Percentiles rank a stretch among this genome's conserved stretches.
These are phyloP conservation scores for Ceratobasidium sp. DNA, from an alignment of 1,284 basidiomycete genomes.

Conservation along the genomic window DNA sequence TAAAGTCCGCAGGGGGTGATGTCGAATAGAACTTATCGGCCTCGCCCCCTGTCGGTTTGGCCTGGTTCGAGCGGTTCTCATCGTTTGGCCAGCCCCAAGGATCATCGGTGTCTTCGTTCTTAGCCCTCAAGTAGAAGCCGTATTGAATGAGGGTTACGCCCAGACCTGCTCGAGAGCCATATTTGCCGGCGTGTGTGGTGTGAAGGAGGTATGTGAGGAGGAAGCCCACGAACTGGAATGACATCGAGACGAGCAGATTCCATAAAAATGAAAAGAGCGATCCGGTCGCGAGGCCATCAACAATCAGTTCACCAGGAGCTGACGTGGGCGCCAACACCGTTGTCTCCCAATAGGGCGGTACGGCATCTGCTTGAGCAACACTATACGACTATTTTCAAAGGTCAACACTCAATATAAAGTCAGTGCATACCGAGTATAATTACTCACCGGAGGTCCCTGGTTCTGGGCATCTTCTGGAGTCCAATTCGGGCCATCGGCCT, in stretches of 20 bases:
- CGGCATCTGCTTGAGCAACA: constrained; percentile 86
- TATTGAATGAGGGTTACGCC: constrained; percentile 94
- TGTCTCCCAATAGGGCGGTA: constrained; percentile 97
- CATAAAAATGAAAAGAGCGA: constrained; percentile 72
- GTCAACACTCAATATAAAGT: constrained; percentile 25
- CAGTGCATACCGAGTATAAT: constrained; percentile 6
- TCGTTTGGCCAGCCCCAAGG: constrained; percentile 44
- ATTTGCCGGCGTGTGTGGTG: constrained; percentile 93
- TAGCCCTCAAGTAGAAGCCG: constrained; percentile 78
- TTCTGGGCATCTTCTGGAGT: constrained; percentile 78
- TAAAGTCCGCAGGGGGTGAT: constrained; percentile 47
- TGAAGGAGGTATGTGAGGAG: constrained; percentile 90
- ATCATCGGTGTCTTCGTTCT: constrained; percentile 51
- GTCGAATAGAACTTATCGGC: constrained; percentile 44
- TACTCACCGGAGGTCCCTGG: constrained; percentile 80
- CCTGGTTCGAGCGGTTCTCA: constrained; percentile 22
- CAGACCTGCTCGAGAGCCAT: constrained; percentile 90
- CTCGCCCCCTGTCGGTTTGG: constrained; percentile 44
- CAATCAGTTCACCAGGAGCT: constrained; percentile 65
- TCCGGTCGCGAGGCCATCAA: constrained; percentile 73
- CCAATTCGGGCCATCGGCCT: constrained; percentile 67
- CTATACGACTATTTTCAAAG: constrained; percentile 72
- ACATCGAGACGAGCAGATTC: constrained; percentile 86
- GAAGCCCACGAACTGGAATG: constrained; percentile 98
- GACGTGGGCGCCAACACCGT: constrained; percentile 72